A percentile compares a stretch with the other conserved stretches of the same genome.
Evolutionary conservation across 2,329 filamentous ascomycete genomes (phyloP).

Genomic region (Apiospora phragmitis): DNA sequence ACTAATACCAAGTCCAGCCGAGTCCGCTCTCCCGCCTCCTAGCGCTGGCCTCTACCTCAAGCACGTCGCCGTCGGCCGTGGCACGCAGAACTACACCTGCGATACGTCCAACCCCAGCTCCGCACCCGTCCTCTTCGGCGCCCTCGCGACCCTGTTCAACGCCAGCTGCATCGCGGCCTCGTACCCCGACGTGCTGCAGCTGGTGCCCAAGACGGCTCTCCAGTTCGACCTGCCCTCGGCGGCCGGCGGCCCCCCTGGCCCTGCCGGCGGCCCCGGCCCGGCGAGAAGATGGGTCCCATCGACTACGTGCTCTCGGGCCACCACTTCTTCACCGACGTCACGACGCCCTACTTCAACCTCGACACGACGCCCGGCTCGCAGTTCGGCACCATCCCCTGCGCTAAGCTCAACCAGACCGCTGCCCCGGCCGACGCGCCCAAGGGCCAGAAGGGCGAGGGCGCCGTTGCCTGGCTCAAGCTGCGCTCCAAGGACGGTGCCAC

Average conservation of each 20-base stretch:
- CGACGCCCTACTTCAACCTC: conserved; percentile 80
- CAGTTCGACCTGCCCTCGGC: conserved; percentile 57
- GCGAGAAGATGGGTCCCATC: conserved; percentile 50
- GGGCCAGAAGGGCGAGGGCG: conserved; percentile 64
- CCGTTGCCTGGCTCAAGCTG: conserved; percentile 82
- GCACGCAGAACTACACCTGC: conserved; percentile 95
- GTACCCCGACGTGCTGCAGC: conserved; percentile 65
- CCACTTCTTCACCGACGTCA: conserved; percentile 75
- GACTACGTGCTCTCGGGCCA: conserved; percentile 69
- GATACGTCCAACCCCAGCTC: conserved; percentile 58
- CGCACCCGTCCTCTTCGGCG: conserved; percentile 67
- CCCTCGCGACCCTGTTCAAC: conserved; percentile 84
- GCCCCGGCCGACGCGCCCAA: conserved; percentile 63
- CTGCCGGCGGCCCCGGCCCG: conserved; percentile 15
- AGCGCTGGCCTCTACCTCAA: conserved; percentile 62
- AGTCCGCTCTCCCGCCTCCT: conserved; percentile 61
- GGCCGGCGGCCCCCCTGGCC: conserved; percentile 16
- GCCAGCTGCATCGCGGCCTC: conserved; percentile 75
- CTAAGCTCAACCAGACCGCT: conserved; percentile 59
- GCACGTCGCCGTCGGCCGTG: conserved; percentile 83
- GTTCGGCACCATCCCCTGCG: conserved; percentile 62
- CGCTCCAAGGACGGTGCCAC: conserved; percentile 55
- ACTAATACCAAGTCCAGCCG: conserved; percentile 42
- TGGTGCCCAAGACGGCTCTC: conserved; percentile 68
- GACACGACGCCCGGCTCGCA: conserved; percentile 50